Evolutionary conservation across 306 rosid genomes (phyloP).

Genomic region (Cicer yamashitae): DNA sequence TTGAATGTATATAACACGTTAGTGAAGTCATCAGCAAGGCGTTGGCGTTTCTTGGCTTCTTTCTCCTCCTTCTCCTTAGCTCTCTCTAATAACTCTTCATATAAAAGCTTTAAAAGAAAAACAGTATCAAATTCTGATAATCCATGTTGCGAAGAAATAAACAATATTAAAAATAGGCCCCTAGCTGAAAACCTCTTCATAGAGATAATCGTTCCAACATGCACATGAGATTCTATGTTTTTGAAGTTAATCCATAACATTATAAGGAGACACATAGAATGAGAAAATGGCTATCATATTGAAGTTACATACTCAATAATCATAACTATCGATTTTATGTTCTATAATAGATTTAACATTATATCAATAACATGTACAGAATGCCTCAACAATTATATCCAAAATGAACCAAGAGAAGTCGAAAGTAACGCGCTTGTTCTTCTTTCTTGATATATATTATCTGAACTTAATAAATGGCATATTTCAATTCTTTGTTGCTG

Average conservation of each 20-base stretch:
- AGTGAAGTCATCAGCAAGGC: constrained; percentile 88
- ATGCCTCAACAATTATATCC: constrained; percentile 20
- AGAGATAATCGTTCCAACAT: constrained; percentile 27
- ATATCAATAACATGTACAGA: constrained; percentile 15
- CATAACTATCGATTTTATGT: constrained; percentile 13
- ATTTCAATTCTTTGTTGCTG: constrained; percentile 22
- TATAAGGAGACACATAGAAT: constrained; percentile 4
- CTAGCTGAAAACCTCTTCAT: constrained; percentile 22
- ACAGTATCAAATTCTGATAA: constrained; percentile 37
- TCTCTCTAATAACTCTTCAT: constrained; percentile 83
- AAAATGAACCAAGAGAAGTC: constrained; percentile 27
- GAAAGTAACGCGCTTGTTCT: constrained; percentile 17
- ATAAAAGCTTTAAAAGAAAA: constrained; percentile 68
- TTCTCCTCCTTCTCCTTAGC: constrained; percentile 96
- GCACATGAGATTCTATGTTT: constrained; percentile 25
- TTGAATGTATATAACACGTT: constrained; percentile 72
- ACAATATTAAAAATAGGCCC: constrained; percentile 3
- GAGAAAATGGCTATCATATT: constrained; percentile 10
- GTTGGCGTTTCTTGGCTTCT: constrained; percentile 97
- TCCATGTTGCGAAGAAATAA: constrained; percentile 28
- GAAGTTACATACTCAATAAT: constrained; percentile 12
- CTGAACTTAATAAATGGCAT: neutral
- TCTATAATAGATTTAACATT: constrained; percentile 15
- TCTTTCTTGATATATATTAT: constrained; percentile 18
- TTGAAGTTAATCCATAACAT: constrained; percentile 26